phyloP scores from a whole-genome alignment of 164 flowering plant species.

The Cinnamomum chago region DNA sequence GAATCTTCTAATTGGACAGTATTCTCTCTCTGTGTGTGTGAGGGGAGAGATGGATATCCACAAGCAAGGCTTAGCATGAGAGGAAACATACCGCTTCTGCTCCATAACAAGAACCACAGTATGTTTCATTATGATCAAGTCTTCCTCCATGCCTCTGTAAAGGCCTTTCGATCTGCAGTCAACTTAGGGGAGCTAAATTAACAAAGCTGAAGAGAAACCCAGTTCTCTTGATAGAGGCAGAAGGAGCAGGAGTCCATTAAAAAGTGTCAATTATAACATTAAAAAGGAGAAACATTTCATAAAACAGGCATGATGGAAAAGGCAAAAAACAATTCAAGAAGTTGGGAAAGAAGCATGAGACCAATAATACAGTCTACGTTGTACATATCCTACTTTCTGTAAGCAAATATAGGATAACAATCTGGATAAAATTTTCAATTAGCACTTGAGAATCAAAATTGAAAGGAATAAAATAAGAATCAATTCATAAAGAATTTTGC shows the following conservation, averaged over 20 bases:
- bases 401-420: neutral
- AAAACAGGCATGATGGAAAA: neutral
- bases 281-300: neutral
- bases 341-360: neutral
- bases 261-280: neutral
- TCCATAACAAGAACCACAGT: constrained; percentile 83
- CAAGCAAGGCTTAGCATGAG: neutral
- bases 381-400: neutral
- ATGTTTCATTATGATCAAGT: constrained; percentile 70
- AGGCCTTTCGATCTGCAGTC: constrained; percentile 64
- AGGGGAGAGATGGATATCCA: neutral
- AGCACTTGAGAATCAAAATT: neutral
- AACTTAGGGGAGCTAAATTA: neutral
- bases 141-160: constrained; percentile 80
- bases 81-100: constrained; percentile 55
- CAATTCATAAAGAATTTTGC: no score
- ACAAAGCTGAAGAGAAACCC: neutral
- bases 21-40: neutral
- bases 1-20: neutral
- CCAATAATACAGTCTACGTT: neutral
- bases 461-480: no score
- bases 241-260: neutral
- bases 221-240: neutral
- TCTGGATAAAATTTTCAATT: neutral
- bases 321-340: neutral